A percentile compares a stretch with the other conserved stretches of the same genome.
phyloP scores from a whole-genome alignment of 83 land plant species.

The Diphasiastrum complanatum region DNA sequence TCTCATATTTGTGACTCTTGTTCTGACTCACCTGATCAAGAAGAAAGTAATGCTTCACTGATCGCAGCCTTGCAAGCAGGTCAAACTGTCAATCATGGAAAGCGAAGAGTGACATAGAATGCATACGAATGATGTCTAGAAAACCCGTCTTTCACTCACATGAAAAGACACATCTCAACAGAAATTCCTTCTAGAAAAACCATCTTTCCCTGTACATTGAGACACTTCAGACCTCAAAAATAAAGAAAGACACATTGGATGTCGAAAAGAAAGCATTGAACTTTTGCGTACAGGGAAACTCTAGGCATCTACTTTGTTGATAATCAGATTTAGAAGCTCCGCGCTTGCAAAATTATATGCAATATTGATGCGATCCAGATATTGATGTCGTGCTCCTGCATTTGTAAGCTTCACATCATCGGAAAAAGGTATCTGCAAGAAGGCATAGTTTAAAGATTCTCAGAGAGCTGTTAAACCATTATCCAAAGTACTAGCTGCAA shows the following conservation, averaged over 20 bases:
- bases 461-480: background rate
- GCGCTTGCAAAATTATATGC: slow-evolving; percentile 91
- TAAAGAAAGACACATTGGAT: too few relatives aligned
- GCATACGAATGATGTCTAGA: too few relatives aligned
- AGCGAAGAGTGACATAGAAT: background rate
- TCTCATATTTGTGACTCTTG: too few relatives aligned
- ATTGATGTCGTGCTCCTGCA: slow-evolving; percentile 61
- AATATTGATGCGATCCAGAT: slow-evolving; percentile 75
- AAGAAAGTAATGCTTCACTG: slow-evolving; percentile 90
- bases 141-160: too few relatives aligned
- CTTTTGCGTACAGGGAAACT: too few relatives aligned
- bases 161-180: too few relatives aligned
- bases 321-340: slow-evolving; percentile 75
- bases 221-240: too few relatives aligned
- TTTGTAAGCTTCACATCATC: slow-evolving; percentile 58
- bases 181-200: too few relatives aligned
- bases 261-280: too few relatives aligned
- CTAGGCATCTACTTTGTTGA: slow-evolving; percentile 62
- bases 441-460: background rate
- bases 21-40: slow-evolving; percentile 91
- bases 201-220: too few relatives aligned
- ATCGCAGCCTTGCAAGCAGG: slow-evolving; percentile 70
- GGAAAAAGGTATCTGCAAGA: slow-evolving; percentile 55
- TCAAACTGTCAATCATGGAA: slow-evolving; percentile 56
- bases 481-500: background rate